These are phyloP conservation scores for Gossypium turneri DNA, from an alignment of 345 rosid genomes.

Conservation along the genomic window DNA sequence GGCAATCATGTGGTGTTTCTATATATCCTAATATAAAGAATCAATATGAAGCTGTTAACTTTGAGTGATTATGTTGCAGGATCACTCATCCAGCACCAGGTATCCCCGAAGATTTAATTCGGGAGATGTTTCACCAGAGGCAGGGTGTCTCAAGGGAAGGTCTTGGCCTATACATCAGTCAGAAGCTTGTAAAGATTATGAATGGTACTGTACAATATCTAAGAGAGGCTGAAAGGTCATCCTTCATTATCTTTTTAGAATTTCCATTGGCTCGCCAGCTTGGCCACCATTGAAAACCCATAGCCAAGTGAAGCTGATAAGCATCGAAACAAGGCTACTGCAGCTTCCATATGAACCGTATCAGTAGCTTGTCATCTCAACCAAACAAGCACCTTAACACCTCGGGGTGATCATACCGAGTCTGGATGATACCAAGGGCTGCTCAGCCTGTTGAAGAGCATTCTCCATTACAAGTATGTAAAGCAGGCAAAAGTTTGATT, in stretches of 20 bases:
- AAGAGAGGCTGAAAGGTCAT: slow-evolving; percentile 64
- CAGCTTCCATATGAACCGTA: background rate
- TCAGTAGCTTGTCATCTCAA: background rate
- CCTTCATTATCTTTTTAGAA: slow-evolving; percentile 60
- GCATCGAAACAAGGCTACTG: background rate
- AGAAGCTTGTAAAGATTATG: slow-evolving; percentile 78
- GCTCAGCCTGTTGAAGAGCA: background rate
- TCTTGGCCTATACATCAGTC: slow-evolving; percentile 61
- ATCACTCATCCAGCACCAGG: slow-evolving; percentile 84
- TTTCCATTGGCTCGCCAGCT: slow-evolving; percentile 44
- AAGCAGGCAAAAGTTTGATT: background rate
- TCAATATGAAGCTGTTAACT: background rate
- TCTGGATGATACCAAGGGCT: background rate
- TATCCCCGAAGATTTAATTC: slow-evolving; percentile 59
- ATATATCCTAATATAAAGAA: background rate
- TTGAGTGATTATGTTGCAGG: slow-evolving; percentile 29
- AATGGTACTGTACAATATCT: slow-evolving; percentile 72
- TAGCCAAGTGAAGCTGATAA: background rate
- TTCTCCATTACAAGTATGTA: background rate
- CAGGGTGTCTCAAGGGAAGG: slow-evolving; percentile 71
- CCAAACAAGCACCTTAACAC: background rate
- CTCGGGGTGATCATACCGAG: background rate
- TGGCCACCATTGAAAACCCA: slow-evolving; percentile 1
- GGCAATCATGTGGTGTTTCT: slow-evolving; percentile 8
- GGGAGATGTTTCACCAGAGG: slow-evolving; percentile 61